Base-by-base conservation (phyloP, 139 green algal genomes). In the Chlorella ohadii region DNA sequence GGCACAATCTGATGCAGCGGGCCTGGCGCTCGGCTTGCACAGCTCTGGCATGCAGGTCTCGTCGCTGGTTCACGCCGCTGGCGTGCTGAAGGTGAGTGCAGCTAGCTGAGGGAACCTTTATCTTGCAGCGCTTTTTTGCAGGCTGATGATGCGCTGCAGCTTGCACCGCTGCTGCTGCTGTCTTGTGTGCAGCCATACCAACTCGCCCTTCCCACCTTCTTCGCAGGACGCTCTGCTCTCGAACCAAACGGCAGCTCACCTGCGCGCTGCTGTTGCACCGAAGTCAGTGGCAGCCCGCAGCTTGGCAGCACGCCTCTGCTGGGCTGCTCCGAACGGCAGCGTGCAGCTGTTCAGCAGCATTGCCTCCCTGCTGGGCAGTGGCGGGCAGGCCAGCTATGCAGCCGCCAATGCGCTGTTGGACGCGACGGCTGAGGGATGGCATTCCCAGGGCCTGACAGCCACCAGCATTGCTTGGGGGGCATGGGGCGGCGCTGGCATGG, bases 401-500 rank as follows among this genome's bases (percentile, higher is more conserved):
- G 86, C 89, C 34, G 88, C 91, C 55, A 94, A 94, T 39, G 67
- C 87, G 0, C 61, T 44, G 16, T 67, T 93, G 51, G 89, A 92
- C 22, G 31, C 87, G 83, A 17, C 33, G 87, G 39, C 70, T 66
- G 68, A 83, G 25, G 28, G 36, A 3, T 72, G 68, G 68, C 33
- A 59, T 38, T 3, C 55, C 16, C 36, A 84, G 47, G 71, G 81
- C 16, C 6, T 78, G 12, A 15, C 72, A 25, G 61, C 74, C 34
- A 57, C 3, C 1, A 59, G 59, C 39, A 73, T 92, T 16, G 81
- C 87, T 28, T 93, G 88, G 90, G 90, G 88, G 7, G 74, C 90
- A 9, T 93, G 88, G 90, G 66, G 77, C 36, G 63, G 64, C 12
- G 38, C 61, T 3, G 95, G 95, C 74, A 98, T 98, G 95, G 95